Evolutionary conservation across 495 filamentous ascomycete genomes (phyloP).

Genomic region (Penicillium chermesinum): DNA sequence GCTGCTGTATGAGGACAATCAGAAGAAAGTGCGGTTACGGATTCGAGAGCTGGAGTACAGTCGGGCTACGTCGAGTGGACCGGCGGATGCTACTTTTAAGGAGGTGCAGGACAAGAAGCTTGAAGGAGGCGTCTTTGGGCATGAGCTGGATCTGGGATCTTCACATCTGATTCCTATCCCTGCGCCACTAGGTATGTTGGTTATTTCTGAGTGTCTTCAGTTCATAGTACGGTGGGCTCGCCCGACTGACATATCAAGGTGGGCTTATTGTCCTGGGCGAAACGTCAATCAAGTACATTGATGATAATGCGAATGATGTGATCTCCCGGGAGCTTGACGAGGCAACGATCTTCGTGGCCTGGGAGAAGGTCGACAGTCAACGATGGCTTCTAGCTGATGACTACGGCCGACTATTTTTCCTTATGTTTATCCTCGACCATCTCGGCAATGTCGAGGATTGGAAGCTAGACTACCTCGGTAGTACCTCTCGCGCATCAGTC

Average conservation of each 20-base stretch:
- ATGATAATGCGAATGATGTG: constrained; percentile 60
- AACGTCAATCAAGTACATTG: constrained; percentile 75
- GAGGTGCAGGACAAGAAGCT: constrained; percentile 36
- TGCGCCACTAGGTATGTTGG: constrained; percentile 47
- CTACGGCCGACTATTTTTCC: constrained; percentile 73
- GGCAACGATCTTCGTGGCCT: constrained; percentile 77
- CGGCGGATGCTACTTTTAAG: constrained; percentile 47
- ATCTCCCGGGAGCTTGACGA: constrained; percentile 59
- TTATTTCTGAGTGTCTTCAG: background rate
- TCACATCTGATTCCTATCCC: constrained; percentile 81
- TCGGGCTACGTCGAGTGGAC: constrained; percentile 39
- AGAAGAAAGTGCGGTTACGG: constrained; percentile 58
- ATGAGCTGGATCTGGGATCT: constrained; percentile 67
- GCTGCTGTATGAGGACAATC: constrained; percentile 72
- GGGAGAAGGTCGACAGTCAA: constrained; percentile 75
- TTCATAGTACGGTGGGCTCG: no score
- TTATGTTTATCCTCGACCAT: constrained; percentile 65
- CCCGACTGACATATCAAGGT: constrained; percentile 29
- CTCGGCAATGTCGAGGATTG: constrained; percentile 60
- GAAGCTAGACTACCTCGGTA: constrained; percentile 61
- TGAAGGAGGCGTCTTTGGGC: constrained; percentile 33
- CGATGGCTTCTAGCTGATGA: constrained; percentile 87
- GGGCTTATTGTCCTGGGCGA: constrained; percentile 83
- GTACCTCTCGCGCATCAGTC: constrained; percentile 65
- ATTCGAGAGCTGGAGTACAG: constrained; percentile 52